These are phyloP conservation scores for Pseudogymnoascus sp. DNA, from an alignment of 2,329 filamentous ascomycete genomes.

Conservation along the genomic window DNA sequence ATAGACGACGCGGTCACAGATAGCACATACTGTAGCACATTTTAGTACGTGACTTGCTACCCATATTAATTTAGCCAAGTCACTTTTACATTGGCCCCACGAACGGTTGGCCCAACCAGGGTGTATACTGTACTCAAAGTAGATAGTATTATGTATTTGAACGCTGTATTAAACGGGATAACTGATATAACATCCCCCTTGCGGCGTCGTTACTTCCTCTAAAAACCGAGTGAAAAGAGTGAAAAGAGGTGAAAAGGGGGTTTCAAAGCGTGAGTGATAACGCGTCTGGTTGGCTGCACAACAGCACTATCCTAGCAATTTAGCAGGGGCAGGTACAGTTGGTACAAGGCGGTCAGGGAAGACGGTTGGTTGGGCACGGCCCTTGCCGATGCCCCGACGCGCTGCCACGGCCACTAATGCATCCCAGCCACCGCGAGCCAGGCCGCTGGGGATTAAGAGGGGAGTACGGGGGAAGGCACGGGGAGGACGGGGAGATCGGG, in stretches of 20 bases:
- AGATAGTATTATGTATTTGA: neutral
- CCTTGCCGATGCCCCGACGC: slow-evolving; percentile 5
- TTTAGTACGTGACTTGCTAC: neutral
- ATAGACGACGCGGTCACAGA: neutral
- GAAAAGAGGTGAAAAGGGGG: neutral
- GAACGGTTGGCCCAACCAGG: neutral
- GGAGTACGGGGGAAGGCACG: neutral
- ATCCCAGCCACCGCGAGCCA: slow-evolving; percentile 7
- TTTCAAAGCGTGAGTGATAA: neutral
- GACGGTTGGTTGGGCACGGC: neutral
- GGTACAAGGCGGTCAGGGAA: neutral
- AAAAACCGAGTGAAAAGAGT: neutral
- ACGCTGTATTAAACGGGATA: neutral
- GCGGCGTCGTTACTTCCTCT: neutral
- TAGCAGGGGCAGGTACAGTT: neutral
- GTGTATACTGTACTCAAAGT: neutral
- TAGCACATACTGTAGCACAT: neutral
- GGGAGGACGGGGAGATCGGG: neutral
- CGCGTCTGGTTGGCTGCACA: slow-evolving; percentile 3
- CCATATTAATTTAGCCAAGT: neutral
- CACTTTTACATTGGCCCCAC: neutral
- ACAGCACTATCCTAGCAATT: neutral
- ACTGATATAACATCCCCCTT: neutral
- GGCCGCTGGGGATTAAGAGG: neutral
- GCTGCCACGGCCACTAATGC: slow-evolving; percentile 5